Evolutionary conservation across 345 rosid species (phyloP).

Genomic region (Hibiscus syriacus): DNA sequence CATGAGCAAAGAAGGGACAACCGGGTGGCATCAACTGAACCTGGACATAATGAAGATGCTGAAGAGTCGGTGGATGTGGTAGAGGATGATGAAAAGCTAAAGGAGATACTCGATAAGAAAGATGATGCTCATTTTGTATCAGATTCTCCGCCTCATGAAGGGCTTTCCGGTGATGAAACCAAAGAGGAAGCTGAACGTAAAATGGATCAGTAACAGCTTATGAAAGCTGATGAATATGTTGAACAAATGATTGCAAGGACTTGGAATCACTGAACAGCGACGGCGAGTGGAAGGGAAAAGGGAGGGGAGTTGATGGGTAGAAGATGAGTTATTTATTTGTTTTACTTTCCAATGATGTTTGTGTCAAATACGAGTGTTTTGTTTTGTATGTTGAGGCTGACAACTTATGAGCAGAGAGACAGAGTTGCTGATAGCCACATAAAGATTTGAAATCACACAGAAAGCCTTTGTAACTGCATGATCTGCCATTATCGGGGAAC

Average conservation of each 20-base stretch:
- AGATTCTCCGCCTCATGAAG: background rate
- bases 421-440: background rate
- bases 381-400: background rate
- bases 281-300: background rate
- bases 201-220: slow-evolving; percentile 4
- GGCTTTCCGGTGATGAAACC: background rate
- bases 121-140: background rate
- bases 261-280: background rate
- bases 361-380: background rate
- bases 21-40: slow-evolving; percentile 14
- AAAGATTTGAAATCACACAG: background rate
- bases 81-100: slow-evolving; percentile 10
- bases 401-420: background rate
- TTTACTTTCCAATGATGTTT: background rate
- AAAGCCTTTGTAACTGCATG: background rate
- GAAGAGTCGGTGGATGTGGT: slow-evolving; percentile 12
- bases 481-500: background rate
- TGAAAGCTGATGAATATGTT: slow-evolving; percentile 9
- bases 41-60: slow-evolving; percentile 7
- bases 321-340: background rate
- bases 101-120: background rate
- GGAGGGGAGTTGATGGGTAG: background rate
- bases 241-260: background rate
- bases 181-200: slow-evolving; percentile 8
- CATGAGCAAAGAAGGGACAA: slow-evolving; percentile 8